Evolutionary conservation across 2,329 filamentous ascomycete species (phyloP), one percentile per base, ranked within the genome.

Genomic region (Claviceps sp.): DNA sequence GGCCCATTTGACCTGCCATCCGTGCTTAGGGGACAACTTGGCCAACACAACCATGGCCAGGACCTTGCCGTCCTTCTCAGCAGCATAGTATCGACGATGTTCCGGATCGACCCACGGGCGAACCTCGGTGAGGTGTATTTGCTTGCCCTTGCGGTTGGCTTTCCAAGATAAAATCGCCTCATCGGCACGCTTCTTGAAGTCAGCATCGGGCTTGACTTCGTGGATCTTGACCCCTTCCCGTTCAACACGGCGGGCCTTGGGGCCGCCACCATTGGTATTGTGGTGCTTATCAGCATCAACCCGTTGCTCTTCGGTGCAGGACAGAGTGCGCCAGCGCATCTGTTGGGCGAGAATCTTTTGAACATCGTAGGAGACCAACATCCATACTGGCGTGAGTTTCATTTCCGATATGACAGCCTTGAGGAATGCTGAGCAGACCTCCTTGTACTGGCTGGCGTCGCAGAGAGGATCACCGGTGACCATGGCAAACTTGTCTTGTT

Each of bases 1-100:
- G n/a, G 86, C 87, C 74, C 93, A 95, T 73, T 96, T 96, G 64
- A 95, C 84, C 72, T 96, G 90, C 81, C 89, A 94, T 51, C 90
- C 90, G 64, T 94, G 81, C 39, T 80, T 74, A 2, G 89, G 87
- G 3, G 85, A 80, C 30, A 96, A 80, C 66, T 89, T 86, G 50
- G 87, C 86, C 60, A 96, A 74, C 8, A 91, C 83, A n/a, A 91
- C 84, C 54, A 96, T 78, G 38, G 85, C 84, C 43, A 77, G 77
- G 52, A 96, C 80, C 54, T 77, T 80, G 56, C 86, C 86, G 16
- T 87, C 78, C 61, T 86, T 86, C 57, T 84, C 77, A 10, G 88
- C 85, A 60, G 88, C 86, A 63, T 90, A 87, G 72, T 95, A 96
- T 57, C 88, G 85, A 16, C 90, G 82, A 64, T 96, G 89, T 56